phyloP scores from a whole-genome alignment of 192 early-diverging fungal genomes.

The Haplosporangium gracile region DNA sequence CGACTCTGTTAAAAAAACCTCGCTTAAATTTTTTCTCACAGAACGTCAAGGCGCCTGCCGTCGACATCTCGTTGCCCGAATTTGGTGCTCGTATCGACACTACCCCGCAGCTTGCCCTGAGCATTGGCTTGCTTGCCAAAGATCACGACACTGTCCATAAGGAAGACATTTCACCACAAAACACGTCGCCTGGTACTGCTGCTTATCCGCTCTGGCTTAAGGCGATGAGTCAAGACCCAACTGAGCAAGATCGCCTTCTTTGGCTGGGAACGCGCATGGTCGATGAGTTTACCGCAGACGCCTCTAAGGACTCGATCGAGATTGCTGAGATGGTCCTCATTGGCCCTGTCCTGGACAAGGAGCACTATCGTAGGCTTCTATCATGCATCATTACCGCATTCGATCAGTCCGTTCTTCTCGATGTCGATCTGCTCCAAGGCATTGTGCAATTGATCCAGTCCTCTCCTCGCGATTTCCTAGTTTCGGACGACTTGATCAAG shows the following conservation, averaged over 20 bases:
- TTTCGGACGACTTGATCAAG: neutral
- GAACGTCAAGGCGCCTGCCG: too few relatives aligned
- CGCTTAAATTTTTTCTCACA: too few relatives aligned
- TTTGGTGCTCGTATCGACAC: too few relatives aligned
- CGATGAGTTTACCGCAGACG: neutral
- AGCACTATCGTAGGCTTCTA: neutral
- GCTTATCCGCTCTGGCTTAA: neutral
- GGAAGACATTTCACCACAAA: too few relatives aligned
- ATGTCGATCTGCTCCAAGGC: constrained; percentile 2
- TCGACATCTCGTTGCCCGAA: too few relatives aligned
- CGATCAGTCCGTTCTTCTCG: neutral
- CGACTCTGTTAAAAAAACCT: too few relatives aligned
- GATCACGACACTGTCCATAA: too few relatives aligned
- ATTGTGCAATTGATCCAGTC: neutral
- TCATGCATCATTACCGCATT: neutral
- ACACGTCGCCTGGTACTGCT: neutral
- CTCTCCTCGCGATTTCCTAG: neutral
- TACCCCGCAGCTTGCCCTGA: too few relatives aligned
- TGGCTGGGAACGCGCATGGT: neutral
- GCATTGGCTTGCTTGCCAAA: too few relatives aligned
- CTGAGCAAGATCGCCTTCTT: neutral
- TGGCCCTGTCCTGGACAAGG: constrained; percentile 3
- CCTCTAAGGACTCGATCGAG: neutral
- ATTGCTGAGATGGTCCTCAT: neutral
- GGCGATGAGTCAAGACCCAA: neutral